These are phyloP conservation scores for Alternaria sp. DNA, from an alignment of 2,329 filamentous ascomycete genomes.

Conservation along the genomic window DNA sequence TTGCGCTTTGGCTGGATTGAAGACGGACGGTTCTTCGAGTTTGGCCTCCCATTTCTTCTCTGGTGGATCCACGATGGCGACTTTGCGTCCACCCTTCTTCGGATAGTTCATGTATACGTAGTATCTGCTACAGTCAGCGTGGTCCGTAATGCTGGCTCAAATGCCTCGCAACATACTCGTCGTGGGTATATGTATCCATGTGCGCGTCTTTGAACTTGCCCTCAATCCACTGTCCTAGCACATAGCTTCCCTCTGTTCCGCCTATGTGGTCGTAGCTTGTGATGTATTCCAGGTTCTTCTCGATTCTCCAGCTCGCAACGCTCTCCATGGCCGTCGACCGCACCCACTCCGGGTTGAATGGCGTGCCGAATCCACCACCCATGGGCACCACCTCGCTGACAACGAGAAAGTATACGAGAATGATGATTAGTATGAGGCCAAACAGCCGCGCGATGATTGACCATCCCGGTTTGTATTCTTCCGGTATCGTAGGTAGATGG, in stretches of 20 bases:
- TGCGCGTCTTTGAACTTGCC: slow-evolving; percentile 75
- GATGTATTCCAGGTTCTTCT: slow-evolving; percentile 77
- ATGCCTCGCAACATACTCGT: slow-evolving; percentile 61
- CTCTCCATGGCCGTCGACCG: slow-evolving; percentile 76
- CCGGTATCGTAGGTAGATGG: slow-evolving; percentile 56
- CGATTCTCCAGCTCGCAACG: slow-evolving; percentile 69
- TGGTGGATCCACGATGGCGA: slow-evolving; percentile 78
- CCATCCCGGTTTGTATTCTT: slow-evolving; percentile 62
- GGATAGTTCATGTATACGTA: slow-evolving; percentile 95
- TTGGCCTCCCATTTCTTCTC: slow-evolving; percentile 78
- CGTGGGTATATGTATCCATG: slow-evolving; percentile 77
- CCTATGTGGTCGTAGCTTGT: slow-evolving; percentile 89
- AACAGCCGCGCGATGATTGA: slow-evolving; percentile 77
- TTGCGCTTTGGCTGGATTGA: slow-evolving; percentile 66
- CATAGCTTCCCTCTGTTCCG: slow-evolving; percentile 92
- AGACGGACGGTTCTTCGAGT: slow-evolving; percentile 81
- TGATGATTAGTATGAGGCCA: slow-evolving; percentile 77
- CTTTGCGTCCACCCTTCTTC: slow-evolving; percentile 74
- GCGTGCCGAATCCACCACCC: slow-evolving; percentile 65
- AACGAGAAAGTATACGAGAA: slow-evolving; percentile 84
- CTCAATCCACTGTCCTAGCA: slow-evolving; percentile 83
- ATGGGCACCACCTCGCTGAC: slow-evolving; percentile 82
- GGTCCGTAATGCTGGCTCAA: neutral
- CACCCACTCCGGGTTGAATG: slow-evolving; percentile 85
- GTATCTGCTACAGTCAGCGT: slow-evolving; percentile 58